Evolutionary conservation across 257 asterid species (phyloP), one percentile per base, ranked within the genome.

Genomic region (Orobanche coerulescens): DNA sequence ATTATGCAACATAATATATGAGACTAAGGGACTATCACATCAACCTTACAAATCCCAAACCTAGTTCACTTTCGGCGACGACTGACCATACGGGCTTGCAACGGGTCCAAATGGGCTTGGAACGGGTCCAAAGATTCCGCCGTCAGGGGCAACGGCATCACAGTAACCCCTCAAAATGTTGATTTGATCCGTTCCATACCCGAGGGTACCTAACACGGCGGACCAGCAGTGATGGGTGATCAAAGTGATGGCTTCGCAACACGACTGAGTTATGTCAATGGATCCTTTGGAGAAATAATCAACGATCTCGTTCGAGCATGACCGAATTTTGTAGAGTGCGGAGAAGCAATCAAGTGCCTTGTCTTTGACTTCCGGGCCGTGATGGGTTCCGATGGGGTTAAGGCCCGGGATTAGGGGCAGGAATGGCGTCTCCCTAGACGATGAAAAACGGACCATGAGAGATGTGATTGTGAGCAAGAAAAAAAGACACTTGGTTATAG

Each of bases 191-290:
- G 53, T 62, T 14, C 72, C 64, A 60, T 71, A 58, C 5, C 86
- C 86, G 1, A 80, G 71, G 36, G 71, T 28, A 31, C 79, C 63
- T 47, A 77, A 53, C 67, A 80, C 36, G 1, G 72, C 65, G 3
- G 86, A 76, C 83, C 81, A 75, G 69, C 86, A 80, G 4, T 40
- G 62, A 36, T 66, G 86, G 0, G 86, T 80, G 5, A 77, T 74
- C 66, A 64, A 6, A 25, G 55, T 59, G 15, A 80, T 64, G 12
- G 86, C 79, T 6, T 56, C 57, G 49, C 86, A 80, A 13, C 83
- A 80, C 0, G 55, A 66, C 4, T 69, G 69, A 7, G 66, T 42
- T 6, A 76, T 76, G 13, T 62, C 71, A 1, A 56, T 48, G 10
- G 59, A 11, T 0, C 83, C 83, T 5, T 30, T 56, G 0, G 58